Conservation (phyloP, 2,329 filamentous ascomycete genomes). For the Colletotrichum tropicale region DNA sequence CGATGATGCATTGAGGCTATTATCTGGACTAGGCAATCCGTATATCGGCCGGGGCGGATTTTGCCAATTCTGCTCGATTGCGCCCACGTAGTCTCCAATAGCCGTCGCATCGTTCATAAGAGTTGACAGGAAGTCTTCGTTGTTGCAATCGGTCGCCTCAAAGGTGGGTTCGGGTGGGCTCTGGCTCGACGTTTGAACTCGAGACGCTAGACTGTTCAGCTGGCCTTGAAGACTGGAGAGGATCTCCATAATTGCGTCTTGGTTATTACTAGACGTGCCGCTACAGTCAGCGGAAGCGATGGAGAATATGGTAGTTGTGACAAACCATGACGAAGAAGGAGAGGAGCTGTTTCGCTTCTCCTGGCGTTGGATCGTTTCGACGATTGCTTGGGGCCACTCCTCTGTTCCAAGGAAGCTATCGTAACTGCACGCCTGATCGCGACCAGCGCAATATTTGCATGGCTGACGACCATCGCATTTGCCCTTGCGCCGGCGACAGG, state of each 20-base stretch:
- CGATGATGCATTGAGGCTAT: conserved; percentile 26
- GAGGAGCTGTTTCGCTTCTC: background rate
- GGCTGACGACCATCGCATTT: conserved; percentile 26
- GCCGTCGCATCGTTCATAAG: background rate
- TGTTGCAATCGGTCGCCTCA: background rate
- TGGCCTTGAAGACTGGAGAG: conserved; percentile 1
- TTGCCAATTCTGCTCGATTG: background rate
- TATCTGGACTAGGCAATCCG: conserved; percentile 30
- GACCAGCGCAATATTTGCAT: conserved; percentile 21
- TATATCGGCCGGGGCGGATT: conserved; percentile 22
- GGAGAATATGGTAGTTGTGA: background rate
- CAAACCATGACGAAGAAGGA: background rate
- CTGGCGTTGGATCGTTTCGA: background rate
- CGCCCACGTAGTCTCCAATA: background rate
- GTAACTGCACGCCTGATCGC: conserved; percentile 20
- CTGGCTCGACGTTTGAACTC: background rate
- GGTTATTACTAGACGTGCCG: background rate
- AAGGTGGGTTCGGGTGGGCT: background rate
- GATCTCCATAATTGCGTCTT: background rate
- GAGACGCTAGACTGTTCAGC: conserved; percentile 2
- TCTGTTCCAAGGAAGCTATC: background rate
- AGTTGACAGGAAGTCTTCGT: background rate
- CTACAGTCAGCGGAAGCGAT: background rate
- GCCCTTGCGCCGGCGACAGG: conserved; percentile 26
- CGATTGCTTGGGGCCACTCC: background rate